phyloP scores from a whole-genome alignment of 2,329 filamentous ascomycete species.

The Epichloe gansuensis region DNA sequence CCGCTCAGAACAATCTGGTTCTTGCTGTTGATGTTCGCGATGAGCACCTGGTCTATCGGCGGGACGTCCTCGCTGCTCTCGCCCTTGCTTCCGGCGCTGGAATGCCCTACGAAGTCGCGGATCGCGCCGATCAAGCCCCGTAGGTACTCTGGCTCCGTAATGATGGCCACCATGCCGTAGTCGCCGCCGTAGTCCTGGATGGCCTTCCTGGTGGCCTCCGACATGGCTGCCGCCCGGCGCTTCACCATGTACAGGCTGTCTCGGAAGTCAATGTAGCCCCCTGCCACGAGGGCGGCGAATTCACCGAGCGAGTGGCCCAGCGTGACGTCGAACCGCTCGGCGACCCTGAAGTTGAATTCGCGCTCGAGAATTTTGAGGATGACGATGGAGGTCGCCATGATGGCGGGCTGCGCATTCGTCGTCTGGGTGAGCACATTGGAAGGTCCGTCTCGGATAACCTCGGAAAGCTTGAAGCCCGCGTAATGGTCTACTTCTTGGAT shows the following conservation, averaged over 20 bases:
- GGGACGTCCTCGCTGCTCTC: slow-evolving; percentile 56
- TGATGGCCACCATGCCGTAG: slow-evolving; percentile 88
- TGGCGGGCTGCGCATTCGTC: slow-evolving; percentile 82
- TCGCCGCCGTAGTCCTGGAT: slow-evolving; percentile 58
- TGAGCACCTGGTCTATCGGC: slow-evolving; percentile 73
- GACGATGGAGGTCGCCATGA: slow-evolving; percentile 87
- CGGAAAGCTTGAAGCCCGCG: slow-evolving; percentile 61
- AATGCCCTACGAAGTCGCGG: slow-evolving; percentile 63
- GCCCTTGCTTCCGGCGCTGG: slow-evolving; percentile 49
- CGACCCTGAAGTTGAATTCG: slow-evolving; percentile 66
- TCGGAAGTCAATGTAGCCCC: slow-evolving; percentile 63
- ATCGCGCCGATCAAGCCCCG: slow-evolving; percentile 57
- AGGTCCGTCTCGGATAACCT: slow-evolving; percentile 67
- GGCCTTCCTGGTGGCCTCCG: slow-evolving; percentile 56
- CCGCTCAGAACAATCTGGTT: slow-evolving; percentile 94
- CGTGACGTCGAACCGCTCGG: slow-evolving; percentile 63
- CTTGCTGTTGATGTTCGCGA: slow-evolving; percentile 90
- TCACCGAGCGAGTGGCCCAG: slow-evolving; percentile 87
- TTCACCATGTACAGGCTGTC: slow-evolving; percentile 70
- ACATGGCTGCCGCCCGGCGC: slow-evolving; percentile 71
- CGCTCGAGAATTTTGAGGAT: slow-evolving; percentile 77
- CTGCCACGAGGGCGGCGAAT: slow-evolving; percentile 80
- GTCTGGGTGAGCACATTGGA: slow-evolving; percentile 67
- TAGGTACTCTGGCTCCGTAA: slow-evolving; percentile 74
- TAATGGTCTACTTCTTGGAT: slow-evolving; percentile 75